A percentile compares a stretch with the other conserved stretches of the same genome.
Conservation (phyloP, 176 grass and related monocot genomes). For the Stipa capillata region DNA sequence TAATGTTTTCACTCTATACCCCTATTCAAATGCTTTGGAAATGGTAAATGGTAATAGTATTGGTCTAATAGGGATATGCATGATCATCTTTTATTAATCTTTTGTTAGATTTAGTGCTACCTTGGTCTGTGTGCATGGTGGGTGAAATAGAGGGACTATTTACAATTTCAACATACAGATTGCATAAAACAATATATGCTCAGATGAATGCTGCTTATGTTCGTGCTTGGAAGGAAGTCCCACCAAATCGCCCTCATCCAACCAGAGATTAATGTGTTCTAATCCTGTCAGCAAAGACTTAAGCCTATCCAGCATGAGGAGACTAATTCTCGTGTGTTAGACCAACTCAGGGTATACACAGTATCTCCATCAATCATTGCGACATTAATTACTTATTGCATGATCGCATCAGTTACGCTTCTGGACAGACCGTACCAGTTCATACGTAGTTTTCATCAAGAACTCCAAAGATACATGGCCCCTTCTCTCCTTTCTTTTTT, state of each 20-base stretch:
- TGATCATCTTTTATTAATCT: no score
- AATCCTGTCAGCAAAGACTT: not conserved
- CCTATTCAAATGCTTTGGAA: no score
- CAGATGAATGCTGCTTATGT: not conserved
- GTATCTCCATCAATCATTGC: not conserved
- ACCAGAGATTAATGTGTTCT: not conserved
- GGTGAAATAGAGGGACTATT: no score
- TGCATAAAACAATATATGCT: not conserved
- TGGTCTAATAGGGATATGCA: no score
- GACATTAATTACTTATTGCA: not conserved
- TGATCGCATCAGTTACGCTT: not conserved
- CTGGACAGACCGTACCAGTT: not conserved
- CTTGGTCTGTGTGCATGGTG: no score
- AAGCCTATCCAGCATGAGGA: not conserved
- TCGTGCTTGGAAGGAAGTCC: not conserved
- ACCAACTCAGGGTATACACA: not conserved
- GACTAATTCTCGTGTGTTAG: not conserved
- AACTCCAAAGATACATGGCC: not conserved
- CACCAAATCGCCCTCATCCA: not conserved
- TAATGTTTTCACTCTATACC: no score
- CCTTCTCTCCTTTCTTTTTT: not conserved
- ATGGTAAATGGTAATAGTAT: no score
- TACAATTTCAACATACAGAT: not conserved
- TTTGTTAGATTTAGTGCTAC: no score
- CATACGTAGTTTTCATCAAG: not conserved